Base-by-base conservation (phyloP, 495 filamentous ascomycete genomes). In the Geopyxis carbonaria region DNA sequence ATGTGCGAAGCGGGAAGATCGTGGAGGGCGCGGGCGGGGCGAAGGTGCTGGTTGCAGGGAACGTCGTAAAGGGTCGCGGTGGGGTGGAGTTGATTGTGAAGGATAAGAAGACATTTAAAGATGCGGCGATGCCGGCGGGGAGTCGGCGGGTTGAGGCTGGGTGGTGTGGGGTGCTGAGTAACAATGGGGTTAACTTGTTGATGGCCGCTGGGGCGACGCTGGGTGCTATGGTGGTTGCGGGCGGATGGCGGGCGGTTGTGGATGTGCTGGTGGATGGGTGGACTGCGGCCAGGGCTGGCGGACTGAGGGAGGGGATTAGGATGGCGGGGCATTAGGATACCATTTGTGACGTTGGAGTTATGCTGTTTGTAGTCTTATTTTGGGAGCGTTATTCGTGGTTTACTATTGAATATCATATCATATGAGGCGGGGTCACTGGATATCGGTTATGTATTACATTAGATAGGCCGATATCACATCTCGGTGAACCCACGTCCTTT, bases 131-230 rank as follows among this genome's bases (percentile, higher is more conserved):
- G 18, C 19, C 16, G n/a, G 16, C 16, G 21, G 24, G 40, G 16
- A 47, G 46, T 11, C 49, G 67, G 13, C 57, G 49, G 29, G 68
- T 74, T 21, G 60, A 84, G 8, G 31, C 36, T 0, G 80, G 77
- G 5, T 63, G 60, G 52, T n/a, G n/a, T n/a, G 81, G 91, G 45
- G 53, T 89, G 48, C 61, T 94, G 44, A 82, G 89, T 54, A 97
- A 97, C 49, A 97, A 97, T 55, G 77, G 73, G 19, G 85, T 97
- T 42, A 97, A 97, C 54, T 63, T 92, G 16, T 51, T 84, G 19
- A 94, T 93, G 86, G 86, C 87, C 0, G 61, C 70, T 6, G 57
- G 60, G 0, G 89, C 91, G 73, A 94, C 81, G 53, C 24, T 82
- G 10, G 72, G 72, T 3, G 80, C 75, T 5, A 93, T 97, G 73